Percentiles rank a stretch among this genome's conserved stretches.
These are phyloP conservation scores for Rosellinia necatrix DNA, from an alignment of 2,329 filamentous ascomycete species.

Conservation along the genomic window DNA sequence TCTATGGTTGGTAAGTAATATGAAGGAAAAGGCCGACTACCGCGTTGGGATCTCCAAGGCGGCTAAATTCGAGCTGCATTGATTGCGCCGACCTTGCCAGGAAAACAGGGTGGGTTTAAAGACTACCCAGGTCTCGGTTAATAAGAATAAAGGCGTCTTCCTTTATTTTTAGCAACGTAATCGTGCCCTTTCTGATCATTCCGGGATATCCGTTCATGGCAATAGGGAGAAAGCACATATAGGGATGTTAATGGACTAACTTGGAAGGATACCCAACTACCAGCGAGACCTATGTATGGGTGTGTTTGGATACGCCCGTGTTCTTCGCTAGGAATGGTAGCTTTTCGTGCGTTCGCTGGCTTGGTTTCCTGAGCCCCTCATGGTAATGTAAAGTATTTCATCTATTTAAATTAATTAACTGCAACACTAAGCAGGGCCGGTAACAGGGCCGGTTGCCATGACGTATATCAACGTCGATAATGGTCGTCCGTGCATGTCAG, in stretches of 20 bases:
- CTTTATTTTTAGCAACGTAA: conserved; percentile 19
- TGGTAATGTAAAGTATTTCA: neutral
- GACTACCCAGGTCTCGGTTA: conserved; percentile 14
- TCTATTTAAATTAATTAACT: conserved; percentile 24
- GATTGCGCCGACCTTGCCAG: conserved; percentile 12
- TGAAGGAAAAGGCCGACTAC: conserved; percentile 13
- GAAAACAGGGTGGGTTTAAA: neutral
- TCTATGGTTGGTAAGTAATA: conserved; percentile 8
- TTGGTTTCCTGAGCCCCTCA: neutral
- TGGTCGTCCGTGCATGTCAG: neutral
- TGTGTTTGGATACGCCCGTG: neutral
- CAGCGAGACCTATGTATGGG: neutral
- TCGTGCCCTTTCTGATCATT: conserved; percentile 1
- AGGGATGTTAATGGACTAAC: neutral
- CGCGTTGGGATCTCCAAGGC: conserved; percentile 17
- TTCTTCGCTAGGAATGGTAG: neutral
- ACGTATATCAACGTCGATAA: conserved; percentile 13
- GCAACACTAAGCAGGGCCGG: conserved; percentile 5
- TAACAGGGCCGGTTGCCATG: conserved; percentile 11
- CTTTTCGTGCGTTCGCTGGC: neutral
- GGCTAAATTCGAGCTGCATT: conserved; percentile 23
- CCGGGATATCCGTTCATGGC: conserved; percentile 6
- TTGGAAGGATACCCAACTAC: neutral
- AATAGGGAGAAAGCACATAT: neutral
- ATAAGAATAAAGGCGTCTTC: conserved; percentile 3